These are phyloP conservation scores for Nothophoma quercina DNA, from an alignment of 2,329 filamentous ascomycete species.

Conservation along the genomic window DNA sequence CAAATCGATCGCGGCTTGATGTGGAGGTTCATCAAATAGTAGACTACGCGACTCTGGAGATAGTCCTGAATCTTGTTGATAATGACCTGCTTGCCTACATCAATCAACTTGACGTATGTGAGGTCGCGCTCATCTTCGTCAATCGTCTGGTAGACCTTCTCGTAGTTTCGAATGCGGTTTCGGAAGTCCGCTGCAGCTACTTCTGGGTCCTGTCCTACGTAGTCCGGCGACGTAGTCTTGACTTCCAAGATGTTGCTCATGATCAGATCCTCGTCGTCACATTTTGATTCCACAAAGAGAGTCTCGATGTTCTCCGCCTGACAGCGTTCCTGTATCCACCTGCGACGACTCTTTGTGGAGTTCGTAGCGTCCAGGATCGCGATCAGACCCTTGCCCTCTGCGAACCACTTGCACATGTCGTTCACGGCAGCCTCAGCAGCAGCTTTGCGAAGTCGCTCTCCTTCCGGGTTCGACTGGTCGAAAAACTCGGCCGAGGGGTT, in stretches of 20 bases:
- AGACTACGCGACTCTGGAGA: conserved; percentile 92
- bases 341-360: conserved; percentile 85
- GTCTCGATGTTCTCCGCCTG: conserved; percentile 81
- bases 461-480: conserved; percentile 86
- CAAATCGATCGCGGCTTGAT: conserved; percentile 96
- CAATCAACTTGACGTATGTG: conserved; percentile 97
- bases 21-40: conserved; percentile 98
- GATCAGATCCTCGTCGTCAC: conserved; percentile 93
- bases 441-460: conserved; percentile 84
- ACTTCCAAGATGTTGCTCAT: conserved; percentile 98
- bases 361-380: conserved; percentile 97
- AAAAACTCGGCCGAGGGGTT: conserved; percentile 96
- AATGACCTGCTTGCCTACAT: conserved; percentile 93
- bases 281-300: conserved; percentile 95
- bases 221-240: conserved; percentile 96
- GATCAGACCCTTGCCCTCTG: conserved; percentile 76
- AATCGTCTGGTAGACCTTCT: conserved; percentile 94
- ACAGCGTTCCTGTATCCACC: conserved; percentile 89
- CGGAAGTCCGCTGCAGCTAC: conserved; percentile 89
- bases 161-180: conserved; percentile 94
- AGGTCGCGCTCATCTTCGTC: conserved; percentile 86
- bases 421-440: conserved; percentile 90
- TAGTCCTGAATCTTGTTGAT: conserved; percentile 99
- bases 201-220: conserved; percentile 92
- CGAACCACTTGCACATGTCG: conserved; percentile 96